Evolutionary conservation across 352 stramenopile genomes (phyloP).

Genomic region (Phytopythium vexans): DNA sequence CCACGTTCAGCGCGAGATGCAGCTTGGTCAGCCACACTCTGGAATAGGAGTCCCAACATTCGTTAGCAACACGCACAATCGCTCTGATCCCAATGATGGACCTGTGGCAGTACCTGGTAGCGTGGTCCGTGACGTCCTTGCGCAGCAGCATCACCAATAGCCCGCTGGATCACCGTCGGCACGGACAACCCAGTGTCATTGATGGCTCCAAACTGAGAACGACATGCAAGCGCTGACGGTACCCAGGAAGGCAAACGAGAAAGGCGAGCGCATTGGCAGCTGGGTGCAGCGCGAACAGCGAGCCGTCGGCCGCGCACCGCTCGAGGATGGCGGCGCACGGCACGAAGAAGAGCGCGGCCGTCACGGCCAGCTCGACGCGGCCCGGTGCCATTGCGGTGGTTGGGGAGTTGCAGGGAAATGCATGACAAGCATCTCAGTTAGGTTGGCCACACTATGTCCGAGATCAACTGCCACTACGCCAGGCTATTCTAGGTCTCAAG

Average conservation of each 20-base stretch:
- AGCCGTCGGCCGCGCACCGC: constrained; percentile 38
- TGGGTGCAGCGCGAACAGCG: constrained; percentile 53
- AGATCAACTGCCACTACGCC: too few species aligned
- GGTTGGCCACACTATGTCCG: too few species aligned
- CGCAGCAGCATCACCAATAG: constrained; percentile 55
- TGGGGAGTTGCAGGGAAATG: too few species aligned
- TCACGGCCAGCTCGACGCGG: constrained; percentile 16
- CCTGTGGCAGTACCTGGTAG: constrained; percentile 24
- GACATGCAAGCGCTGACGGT: constrained; percentile 1
- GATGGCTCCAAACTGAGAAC: constrained; percentile 2
- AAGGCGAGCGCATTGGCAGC: constrained; percentile 47
- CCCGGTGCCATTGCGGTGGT: neutral
- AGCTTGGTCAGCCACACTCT: constrained; percentile 56
- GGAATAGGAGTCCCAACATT: constrained; percentile 3
- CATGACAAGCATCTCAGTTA: too few species aligned
- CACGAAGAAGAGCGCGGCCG: constrained; percentile 44
- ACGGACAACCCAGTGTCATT: constrained; percentile 5
- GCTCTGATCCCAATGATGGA: neutral
- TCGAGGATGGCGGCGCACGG: constrained; percentile 41
- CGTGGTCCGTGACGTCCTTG: constrained; percentile 33
- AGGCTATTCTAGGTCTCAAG: too few species aligned
- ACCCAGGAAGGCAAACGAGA: constrained; percentile 54
- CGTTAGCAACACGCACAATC: neutral
- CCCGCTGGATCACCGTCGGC: constrained; percentile 21
- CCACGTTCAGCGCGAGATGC: constrained; percentile 49